phyloP scores from a whole-genome alignment of 768 basidiomycete genomes.

The Exsudoporus frostii region DNA sequence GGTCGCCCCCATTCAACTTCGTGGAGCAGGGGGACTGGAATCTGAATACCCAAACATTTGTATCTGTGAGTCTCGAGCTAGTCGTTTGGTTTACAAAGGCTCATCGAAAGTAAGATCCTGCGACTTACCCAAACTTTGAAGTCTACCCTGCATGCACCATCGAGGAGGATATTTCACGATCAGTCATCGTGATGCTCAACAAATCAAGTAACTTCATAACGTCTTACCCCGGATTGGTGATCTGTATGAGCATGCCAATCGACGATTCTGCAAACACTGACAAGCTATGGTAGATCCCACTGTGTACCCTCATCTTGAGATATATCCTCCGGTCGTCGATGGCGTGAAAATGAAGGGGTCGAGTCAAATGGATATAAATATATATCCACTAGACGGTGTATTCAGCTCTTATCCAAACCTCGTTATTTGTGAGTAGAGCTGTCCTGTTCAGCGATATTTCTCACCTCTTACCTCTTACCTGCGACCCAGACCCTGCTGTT shows the following conservation, averaged over 20 bases:
- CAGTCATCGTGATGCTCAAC: neutral
- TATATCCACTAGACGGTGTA: neutral
- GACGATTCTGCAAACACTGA: slow-evolving; percentile 5
- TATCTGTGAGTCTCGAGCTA: slow-evolving; percentile 17
- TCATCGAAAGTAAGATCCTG: slow-evolving; percentile 32
- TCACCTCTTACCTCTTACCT: neutral
- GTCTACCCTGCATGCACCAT: slow-evolving; percentile 36
- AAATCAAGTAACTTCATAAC: neutral
- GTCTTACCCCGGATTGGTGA: slow-evolving; percentile 34
- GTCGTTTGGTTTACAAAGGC: neutral
- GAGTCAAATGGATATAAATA: neutral
- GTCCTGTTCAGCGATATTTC: neutral
- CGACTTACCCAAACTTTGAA: slow-evolving; percentile 39
- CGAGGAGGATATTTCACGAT: neutral
- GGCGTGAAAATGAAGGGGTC: neutral
- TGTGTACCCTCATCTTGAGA: slow-evolving; percentile 40
- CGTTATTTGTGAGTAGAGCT: slow-evolving; percentile 15
- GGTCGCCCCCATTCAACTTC: slow-evolving; percentile 5
- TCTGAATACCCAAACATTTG: slow-evolving; percentile 12
- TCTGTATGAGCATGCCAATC: slow-evolving; percentile 29
- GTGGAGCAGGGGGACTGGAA: slow-evolving; percentile 6
- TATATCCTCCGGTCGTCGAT: slow-evolving; percentile 32
- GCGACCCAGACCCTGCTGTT: slow-evolving; percentile 33
- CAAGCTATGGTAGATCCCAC: slow-evolving; percentile 31
- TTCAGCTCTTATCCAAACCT: slow-evolving; percentile 12